Base-by-base conservation (phyloP, 2,329 filamentous ascomycete species). In the Xylariales sp. region DNA sequence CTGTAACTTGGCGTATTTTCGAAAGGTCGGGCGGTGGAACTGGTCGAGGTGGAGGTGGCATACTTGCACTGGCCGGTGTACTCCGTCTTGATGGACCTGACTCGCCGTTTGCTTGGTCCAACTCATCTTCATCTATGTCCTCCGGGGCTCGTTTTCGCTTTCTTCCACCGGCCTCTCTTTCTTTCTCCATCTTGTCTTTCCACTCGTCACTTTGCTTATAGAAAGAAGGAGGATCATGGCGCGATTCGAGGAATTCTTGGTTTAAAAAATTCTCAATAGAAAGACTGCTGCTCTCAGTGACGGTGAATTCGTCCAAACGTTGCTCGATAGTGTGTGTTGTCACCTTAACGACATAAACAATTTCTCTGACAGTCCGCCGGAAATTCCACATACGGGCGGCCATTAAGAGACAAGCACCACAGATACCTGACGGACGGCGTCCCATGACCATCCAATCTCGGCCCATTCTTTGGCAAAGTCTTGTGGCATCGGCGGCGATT, bases 321-420 rank as follows among this genome's bases (percentile, higher is more conserved):
- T 95, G 93, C 75, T 94, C 92, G 68, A 99, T 93, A 7, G 96
- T 99, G 69, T 93, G 88, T 72, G 97, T 97, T 49, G 94, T 97
- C 58, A 98, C 94, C 78, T 97, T 98, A 78, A 97, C 95, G 45
- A 97, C 93, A 78, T 97, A 98, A n/a, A 98, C 95, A 8, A 99
- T 92, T 80, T 99, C 96, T 36, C 94, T 89, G 12, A 97, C 90
- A 0, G 94, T 97, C 18, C 96, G 90, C 52, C 95, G 91, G 78
- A 97, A 99, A 80, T 98, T 98, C 86, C 97, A 97, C 91, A 98
- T 98, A 60, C 96, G 92, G 8, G 96, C 95, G 6, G 96, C 96
- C 78, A 99, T 91, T 69, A 99, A 92, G 55, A 99, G 87, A 72
- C 94, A 97, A 12, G 96, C 96, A 69, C 96, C 96, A 78, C 94